Evolutionary conservation across 2,329 filamentous ascomycete genomes (phyloP), one percentile per base, ranked within the genome.

Genomic region (Monosporascus sp.): DNA sequence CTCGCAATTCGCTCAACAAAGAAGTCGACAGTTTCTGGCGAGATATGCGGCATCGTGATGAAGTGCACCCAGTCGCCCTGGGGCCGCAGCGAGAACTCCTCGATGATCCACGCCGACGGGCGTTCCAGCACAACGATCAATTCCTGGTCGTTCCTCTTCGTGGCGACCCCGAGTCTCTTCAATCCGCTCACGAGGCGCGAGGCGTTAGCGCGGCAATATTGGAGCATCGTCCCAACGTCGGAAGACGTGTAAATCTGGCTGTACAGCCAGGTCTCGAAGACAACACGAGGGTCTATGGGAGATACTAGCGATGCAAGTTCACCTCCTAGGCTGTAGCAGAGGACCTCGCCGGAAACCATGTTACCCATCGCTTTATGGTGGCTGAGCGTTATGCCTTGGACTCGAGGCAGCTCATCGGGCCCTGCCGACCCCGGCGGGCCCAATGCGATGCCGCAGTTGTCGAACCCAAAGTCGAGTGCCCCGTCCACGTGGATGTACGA

Each of bases 201-300:
- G 5, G 56, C 51, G 37, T 53, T 56, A 5, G 26, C 27, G 22
- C 31, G 43, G 48, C 56, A 58, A 27, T 51, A 46, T 14, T 16
- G 20, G 45, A 54, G 45, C 46, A 54, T 48, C 4, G 24, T 14
- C 7, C 40, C 31, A 19, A 52, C 6, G n/a, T 58, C 52, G 9
- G 6, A 7, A 20, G 45, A 27, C 7, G 26, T 31, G 31, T 56
- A 56, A 1, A 56, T 37, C 37, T 45, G 41, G 6, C n/a, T 22
- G 31, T 49, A 58, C 27, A 58, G 38, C 56, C 56, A 58, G 8
- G 37, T 52, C 44, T 58, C 56, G 48, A 58, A 55, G 24, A 58
- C 27, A 19, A 46, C 44, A 3, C 54, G 46, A 2, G 51, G 50
- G 22, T 56, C 49, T 5, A 56, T 27, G n/a, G n/a, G 37, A 7